phyloP scores from a whole-genome alignment of 1,139 yeast genomes.

The Geotrichum citri-aurantii region DNA sequence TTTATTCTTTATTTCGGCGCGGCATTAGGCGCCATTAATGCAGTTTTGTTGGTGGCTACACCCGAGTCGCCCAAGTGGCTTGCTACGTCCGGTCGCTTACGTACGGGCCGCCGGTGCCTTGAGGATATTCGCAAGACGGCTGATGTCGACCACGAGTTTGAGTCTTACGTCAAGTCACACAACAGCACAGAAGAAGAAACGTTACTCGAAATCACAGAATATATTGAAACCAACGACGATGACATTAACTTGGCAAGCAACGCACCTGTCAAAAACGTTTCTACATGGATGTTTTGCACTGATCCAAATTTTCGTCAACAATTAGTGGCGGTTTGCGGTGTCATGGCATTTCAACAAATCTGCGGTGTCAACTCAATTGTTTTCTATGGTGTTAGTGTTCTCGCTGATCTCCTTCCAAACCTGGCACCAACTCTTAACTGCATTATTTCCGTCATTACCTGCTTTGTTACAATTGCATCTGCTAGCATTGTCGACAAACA shows the following conservation, averaged over 20 bases:
- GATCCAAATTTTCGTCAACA: slow-evolving; percentile 52
- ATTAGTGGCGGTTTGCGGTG: slow-evolving; percentile 59
- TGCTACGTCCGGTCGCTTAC: slow-evolving; percentile 32
- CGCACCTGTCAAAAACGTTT: not conserved
- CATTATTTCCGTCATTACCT: slow-evolving; percentile 65
- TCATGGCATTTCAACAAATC: slow-evolving; percentile 83
- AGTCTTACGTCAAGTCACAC: slow-evolving; percentile 9
- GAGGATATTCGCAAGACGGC: slow-evolving; percentile 32
- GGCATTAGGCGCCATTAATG: slow-evolving; percentile 47
- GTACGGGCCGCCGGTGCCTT: slow-evolving; percentile 38
- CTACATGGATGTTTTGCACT: slow-evolving; percentile 43
- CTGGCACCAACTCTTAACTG: slow-evolving; percentile 68
- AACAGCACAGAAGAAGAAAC: slow-evolving; percentile 17
- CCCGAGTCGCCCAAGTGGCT: slow-evolving; percentile 88
- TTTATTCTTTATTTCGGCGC: slow-evolving; percentile 56
- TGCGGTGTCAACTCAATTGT: slow-evolving; percentile 90
- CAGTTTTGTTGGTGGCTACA: slow-evolving; percentile 43
- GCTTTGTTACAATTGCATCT: slow-evolving; percentile 62
- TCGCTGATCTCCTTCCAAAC: slow-evolving; percentile 62
- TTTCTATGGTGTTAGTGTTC: slow-evolving; percentile 83
- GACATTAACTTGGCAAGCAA: not conserved
- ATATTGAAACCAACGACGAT: not conserved
- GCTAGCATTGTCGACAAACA: slow-evolving; percentile 66
- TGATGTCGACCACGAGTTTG: slow-evolving; percentile 29
- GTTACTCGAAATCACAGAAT: slow-evolving; percentile 1